phyloP scores from a whole-genome alignment of 805 yeast genomes.

The Cephaloascus fragrans region DNA sequence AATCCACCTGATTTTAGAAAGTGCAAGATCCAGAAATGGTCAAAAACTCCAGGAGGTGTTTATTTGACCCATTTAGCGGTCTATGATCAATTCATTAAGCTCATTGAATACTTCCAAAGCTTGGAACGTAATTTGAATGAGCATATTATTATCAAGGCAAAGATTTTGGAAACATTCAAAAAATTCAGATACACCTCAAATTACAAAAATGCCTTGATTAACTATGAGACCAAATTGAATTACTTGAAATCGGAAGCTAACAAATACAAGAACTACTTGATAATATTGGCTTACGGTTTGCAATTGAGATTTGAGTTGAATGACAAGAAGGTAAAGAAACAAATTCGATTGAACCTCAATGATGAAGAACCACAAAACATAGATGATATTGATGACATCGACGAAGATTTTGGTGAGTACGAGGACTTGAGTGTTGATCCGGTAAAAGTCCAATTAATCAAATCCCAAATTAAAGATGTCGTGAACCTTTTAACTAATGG shows the following conservation, averaged over 20 bases:
- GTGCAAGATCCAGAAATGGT: conserved; percentile 31
- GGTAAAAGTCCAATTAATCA: conserved; percentile 1
- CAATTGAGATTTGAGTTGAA: conserved; percentile 33
- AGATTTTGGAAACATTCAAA: conserved; percentile 2
- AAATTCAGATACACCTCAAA: conserved; percentile 17
- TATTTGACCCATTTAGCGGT: conserved; percentile 22
- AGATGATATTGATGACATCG: neutral
- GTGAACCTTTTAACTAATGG: neutral
- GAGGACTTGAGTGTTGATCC: conserved; percentile 1
- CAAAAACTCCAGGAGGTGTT: conserved; percentile 26
- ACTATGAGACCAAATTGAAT: conserved; percentile 28
- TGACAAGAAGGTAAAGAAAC: conserved; percentile 4
- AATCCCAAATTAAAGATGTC: neutral
- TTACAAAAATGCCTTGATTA: conserved; percentile 22
- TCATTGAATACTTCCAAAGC: conserved; percentile 27
- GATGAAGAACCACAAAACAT: conserved; percentile 12
- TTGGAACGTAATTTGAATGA: conserved; percentile 15
- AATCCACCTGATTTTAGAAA: conserved; percentile 19
- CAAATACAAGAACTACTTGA: conserved; percentile 34
- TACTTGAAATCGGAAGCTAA: conserved; percentile 34
- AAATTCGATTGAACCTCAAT: neutral
- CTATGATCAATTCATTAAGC: conserved; percentile 25
- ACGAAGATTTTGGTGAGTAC: conserved; percentile 1
- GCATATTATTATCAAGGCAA: neutral
- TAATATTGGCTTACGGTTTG: conserved; percentile 36